A percentile compares a stretch with the other conserved stretches of the same genome.
phyloP scores from a whole-genome alignment of 768 basidiomycete genomes.

The Tulasnella sp. region DNA sequence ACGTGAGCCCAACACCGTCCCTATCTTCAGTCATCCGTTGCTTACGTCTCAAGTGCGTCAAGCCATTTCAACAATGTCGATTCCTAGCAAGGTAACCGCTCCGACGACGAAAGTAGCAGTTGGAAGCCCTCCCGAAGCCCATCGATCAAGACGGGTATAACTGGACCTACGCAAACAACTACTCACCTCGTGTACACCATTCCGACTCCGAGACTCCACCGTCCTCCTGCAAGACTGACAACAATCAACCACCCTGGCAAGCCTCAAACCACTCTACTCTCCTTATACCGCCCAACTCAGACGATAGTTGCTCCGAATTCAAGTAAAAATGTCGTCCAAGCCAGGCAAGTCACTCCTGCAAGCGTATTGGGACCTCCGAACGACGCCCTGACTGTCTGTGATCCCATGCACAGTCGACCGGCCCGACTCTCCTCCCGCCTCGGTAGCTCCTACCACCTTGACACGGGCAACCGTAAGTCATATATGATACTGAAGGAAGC shows the following conservation, averaged over 20 bases:
- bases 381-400: background rate
- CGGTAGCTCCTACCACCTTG: background rate
- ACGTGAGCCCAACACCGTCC: background rate
- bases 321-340: background rate
- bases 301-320: background rate
- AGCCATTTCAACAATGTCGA: background rate
- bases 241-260: background rate
- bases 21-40: background rate
- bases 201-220: constrained; percentile 8
- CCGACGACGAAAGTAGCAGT: background rate
- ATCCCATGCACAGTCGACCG: background rate
- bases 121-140: background rate
- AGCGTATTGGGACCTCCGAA: background rate
- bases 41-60: background rate
- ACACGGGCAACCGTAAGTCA: background rate
- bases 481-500: background rate
- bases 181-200: background rate
- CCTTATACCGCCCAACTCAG: background rate
- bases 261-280: background rate
- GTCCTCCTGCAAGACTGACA: background rate
- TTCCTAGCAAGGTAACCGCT: background rate
- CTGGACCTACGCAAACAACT: background rate
- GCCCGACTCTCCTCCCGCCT: background rate
- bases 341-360: background rate
- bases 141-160: background rate